Evolutionary conservation across 2,329 filamentous ascomycete species (phyloP), one percentile per base, ranked within the genome.

Genomic region (Fusarium sp.): DNA sequence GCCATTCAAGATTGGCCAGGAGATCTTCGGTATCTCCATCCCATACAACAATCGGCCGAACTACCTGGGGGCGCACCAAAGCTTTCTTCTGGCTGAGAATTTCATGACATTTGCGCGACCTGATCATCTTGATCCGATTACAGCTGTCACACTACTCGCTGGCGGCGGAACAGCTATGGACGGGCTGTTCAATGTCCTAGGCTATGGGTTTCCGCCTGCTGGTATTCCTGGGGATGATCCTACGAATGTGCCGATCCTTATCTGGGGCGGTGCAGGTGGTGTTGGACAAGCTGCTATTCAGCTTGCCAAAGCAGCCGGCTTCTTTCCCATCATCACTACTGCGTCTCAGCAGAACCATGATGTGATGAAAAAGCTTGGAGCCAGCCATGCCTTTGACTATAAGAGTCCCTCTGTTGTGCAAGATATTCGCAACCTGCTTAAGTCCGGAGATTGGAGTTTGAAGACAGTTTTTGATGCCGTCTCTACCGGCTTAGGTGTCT

Each of bases 51-150:
- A 23, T 0, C 65, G 67, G 1, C 67, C 67, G 0, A 42, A 58
- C 6, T 23, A 69, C 2, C 44, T 70, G 4, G 69, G 69, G 1
- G 62, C 69, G 0, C 69, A 71, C n/a, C 69, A 71, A 6, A 58
- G 52, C 2, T 56, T 46, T 14, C 53, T 71, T 1, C n/a, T 71
- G 2, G 65, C 69, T 0, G 69, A 71, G 2, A 13, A 34, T 0
- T 42, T 65, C 1, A 59, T 59, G 53, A 19, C 60, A 6, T 65
- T 59, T 12, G 13, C 25, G 7, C 19, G 62, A 2, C 60, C 60
- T 6, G 12, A 7, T 3, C 46, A 65, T 23, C 60, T 64, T 7
- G 44, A 58, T 9, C 59, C 60, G 1, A 10, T 58, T 6, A 65
- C 52, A 4, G 61, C 61, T 3, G 53, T 43, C 0, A 59, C 62